Evolutionary conservation across 2,329 filamentous ascomycete species (phyloP), one percentile per base, ranked within the genome.

Genomic region (Stemphylium vesicarium): DNA sequence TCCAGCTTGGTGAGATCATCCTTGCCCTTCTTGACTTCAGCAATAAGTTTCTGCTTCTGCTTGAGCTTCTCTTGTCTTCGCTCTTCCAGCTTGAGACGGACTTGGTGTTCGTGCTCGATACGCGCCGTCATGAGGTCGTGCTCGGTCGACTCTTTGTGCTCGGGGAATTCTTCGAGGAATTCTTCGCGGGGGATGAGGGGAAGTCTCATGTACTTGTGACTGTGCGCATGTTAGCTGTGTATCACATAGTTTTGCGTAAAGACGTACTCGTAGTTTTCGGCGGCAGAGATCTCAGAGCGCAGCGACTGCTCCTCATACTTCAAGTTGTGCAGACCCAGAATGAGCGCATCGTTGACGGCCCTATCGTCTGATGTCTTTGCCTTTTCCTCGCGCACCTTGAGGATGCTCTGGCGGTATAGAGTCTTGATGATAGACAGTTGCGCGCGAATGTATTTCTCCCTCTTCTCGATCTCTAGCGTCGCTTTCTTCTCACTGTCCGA

Each of bases 231-330:
- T 70, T 52, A 60, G 53, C 32, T 11, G 12, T 18, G 41, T 32
- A 26, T 20, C n/a, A n/a, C n/a, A 16, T 15, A 11, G 26, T 39
- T 31, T 45, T 33, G 32, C 18, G 15, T 20, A 39, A 20, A 32
- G 20, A 84, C 90, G 59, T 79, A 96, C 92, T 96, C 91, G 68
- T 96, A 97, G 46, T 88, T 89, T 72, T 96, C 91, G 75, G 95
- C 98, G 8, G 91, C 92, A 0, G 85, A 81, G 57, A 99, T 98
- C 77, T 99, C 95, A 43, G 91, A 91, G 61, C 90, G 87, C 50
- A 99, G 80, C 75, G 97, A 92, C 50, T 91, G 84, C 78, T 98
- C 93, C 76, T 99, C 94, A 72, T 99, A 99, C 75, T 95, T 96
- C 7, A 99, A 80, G 71, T 99, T 99, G 77, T 98, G 94, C 50